Conservation (phyloP, 495 filamentous ascomycete species). For the Podospora didyma region DNA sequence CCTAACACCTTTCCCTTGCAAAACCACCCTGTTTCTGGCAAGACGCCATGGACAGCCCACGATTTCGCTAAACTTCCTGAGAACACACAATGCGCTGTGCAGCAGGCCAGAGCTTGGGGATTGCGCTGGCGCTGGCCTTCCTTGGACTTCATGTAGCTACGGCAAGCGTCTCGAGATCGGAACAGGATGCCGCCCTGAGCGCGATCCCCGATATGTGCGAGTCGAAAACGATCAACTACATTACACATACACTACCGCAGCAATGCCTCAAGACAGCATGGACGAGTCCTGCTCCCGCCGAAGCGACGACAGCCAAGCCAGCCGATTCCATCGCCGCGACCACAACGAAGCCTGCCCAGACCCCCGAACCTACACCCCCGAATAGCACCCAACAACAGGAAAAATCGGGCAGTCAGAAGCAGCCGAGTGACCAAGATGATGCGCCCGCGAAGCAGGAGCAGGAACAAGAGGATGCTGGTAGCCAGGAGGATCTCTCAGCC, state of each 20-base stretch:
- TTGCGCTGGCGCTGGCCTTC: constrained; percentile 19
- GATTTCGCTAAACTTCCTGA: constrained; percentile 13
- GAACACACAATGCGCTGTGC: constrained; percentile 17
- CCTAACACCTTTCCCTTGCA: neutral
- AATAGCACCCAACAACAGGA: constrained; percentile 15
- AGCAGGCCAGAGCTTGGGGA: constrained; percentile 2
- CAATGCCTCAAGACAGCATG: constrained; percentile 61
- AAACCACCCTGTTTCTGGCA: neutral
- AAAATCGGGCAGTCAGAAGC: constrained; percentile 1
- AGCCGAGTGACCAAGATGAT: constrained; percentile 8
- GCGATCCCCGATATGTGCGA: constrained; percentile 46
- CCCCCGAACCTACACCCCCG: constrained; percentile 5
- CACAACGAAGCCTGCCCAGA: constrained; percentile 2
- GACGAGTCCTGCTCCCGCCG: constrained; percentile 24
- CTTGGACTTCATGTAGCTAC: constrained; percentile 20
- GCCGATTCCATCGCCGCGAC: constrained; percentile 4
- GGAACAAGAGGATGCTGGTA: constrained; percentile 16
- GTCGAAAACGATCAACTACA: constrained; percentile 70
- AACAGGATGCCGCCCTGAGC: constrained; percentile 11
- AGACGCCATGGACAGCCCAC: constrained; percentile 22
- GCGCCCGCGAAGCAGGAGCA: constrained; percentile 4
- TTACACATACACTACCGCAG: constrained; percentile 73
- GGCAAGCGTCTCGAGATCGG: constrained; percentile 16
- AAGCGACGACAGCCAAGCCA: constrained; percentile 10
- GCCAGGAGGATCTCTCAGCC: constrained; percentile 60